Percentiles rank a stretch among this genome's conserved stretches.
phyloP scores from a whole-genome alignment of 352 stramenopile species.

The Globisporangium acanthophoron region DNA sequence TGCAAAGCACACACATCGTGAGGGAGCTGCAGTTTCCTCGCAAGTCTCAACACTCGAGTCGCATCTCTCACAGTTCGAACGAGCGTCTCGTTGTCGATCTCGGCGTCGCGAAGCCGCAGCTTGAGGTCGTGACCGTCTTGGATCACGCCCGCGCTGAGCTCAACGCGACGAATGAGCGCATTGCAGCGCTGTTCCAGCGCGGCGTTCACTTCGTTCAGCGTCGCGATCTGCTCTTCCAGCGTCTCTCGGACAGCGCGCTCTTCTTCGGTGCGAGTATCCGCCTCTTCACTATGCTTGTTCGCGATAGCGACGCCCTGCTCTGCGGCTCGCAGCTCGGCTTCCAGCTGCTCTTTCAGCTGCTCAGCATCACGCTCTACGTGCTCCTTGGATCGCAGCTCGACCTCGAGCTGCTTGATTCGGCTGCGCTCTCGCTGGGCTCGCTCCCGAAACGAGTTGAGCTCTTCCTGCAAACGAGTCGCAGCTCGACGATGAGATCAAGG shows the following conservation, averaged over 20 bases:
- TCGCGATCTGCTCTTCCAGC: constrained; percentile 60
- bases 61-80: constrained; percentile 37
- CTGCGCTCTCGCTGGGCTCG: constrained; percentile 44
- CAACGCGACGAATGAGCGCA: constrained; percentile 55
- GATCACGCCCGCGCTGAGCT: constrained; percentile 38
- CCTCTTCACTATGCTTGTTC: constrained; percentile 37
- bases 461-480: constrained; percentile 17
- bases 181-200: constrained; percentile 68
- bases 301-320: constrained; percentile 51
- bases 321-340: constrained; percentile 48
- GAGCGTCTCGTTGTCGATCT: constrained; percentile 70
- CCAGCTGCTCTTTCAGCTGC: constrained; percentile 33
- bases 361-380: constrained; percentile 24
- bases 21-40: background rate
- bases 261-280: constrained; percentile 43
- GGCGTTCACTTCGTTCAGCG: constrained; percentile 69
- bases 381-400: constrained; percentile 39
- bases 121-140: constrained; percentile 65
- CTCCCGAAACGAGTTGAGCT: constrained; percentile 40
- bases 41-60: background rate
- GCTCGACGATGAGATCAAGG: background rate
- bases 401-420: constrained; percentile 52
- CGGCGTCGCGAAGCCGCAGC: constrained; percentile 43
- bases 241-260: constrained; percentile 45
- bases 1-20: constrained; percentile 8